Percentiles rank a stretch among this genome's conserved stretches.
phyloP scores from a whole-genome alignment of 768 basidiomycete genomes.

The Scleroderma bovista region DNA sequence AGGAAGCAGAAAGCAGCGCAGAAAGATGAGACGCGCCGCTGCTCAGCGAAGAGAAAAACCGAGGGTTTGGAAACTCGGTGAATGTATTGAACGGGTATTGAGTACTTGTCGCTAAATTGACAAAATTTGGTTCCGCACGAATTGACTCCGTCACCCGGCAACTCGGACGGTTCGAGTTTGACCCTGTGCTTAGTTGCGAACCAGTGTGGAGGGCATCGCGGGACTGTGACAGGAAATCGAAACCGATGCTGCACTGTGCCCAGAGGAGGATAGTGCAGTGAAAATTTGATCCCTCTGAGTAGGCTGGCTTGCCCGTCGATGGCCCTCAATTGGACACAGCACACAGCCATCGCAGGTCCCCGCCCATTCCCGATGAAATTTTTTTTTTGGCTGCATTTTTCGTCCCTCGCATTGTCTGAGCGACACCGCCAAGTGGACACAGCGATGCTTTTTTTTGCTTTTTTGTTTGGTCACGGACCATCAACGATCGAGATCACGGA shows the following conservation, averaged over 20 bases:
- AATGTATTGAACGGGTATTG: conserved; percentile 32
- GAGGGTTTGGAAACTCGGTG: conserved; percentile 22
- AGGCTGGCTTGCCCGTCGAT: conserved; percentile 24
- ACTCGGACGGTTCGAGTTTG: conserved; percentile 13
- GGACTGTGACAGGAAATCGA: not conserved
- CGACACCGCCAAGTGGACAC: not conserved
- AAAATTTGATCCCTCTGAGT: conserved; percentile 14
- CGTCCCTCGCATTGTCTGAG: not conserved
- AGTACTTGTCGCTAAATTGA: conserved; percentile 30
- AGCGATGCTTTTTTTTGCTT: conserved; percentile 3
- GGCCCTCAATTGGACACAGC: conserved; percentile 25
- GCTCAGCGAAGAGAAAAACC: conserved; percentile 26
- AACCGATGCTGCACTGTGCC: conserved; percentile 1
- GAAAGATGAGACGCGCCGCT: conserved; percentile 18
- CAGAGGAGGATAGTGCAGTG: conserved; percentile 20
- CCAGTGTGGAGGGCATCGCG: not conserved
- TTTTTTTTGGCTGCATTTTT: conserved; percentile 19
- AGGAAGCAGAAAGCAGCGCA: conserved; percentile 19
- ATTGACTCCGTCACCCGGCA: conserved; percentile 27
- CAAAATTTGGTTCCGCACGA: conserved; percentile 27
- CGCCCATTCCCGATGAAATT: conserved; percentile 32
- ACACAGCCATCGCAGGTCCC: conserved; percentile 36
- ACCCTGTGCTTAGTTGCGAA: conserved; percentile 16
- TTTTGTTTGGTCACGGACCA: conserved; percentile 9
- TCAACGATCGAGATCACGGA: not conserved